A percentile compares a stretch with the other conserved stretches of the same genome.
phyloP scores from a whole-genome alignment of 2,329 filamentous ascomycete genomes.

The Microdochium trichocladiopsis region DNA sequence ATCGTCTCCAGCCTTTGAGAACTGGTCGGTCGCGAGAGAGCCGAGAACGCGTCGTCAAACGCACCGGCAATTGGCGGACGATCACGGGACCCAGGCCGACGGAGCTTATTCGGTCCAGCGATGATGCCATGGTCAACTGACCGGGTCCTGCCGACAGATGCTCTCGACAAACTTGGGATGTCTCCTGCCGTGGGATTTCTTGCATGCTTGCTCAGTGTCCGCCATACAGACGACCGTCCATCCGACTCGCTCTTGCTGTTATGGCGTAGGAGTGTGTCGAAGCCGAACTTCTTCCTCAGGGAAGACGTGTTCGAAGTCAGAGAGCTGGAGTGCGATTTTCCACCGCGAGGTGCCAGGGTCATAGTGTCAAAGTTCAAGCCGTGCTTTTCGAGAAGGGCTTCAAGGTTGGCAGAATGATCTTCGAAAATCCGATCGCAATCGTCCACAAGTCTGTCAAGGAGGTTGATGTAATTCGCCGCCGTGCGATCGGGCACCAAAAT shows the following conservation, averaged over 20 bases:
- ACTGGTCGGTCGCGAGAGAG: conserved; percentile 42
- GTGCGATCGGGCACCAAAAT: conserved; percentile 72
- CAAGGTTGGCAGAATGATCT: conserved; percentile 26
- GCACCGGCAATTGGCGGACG: conserved; percentile 54
- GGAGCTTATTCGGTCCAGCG: conserved; percentile 38
- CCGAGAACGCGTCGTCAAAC: conserved; percentile 43
- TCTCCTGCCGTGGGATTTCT: conserved; percentile 54
- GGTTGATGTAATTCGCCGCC: conserved; percentile 76
- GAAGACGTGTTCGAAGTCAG: conserved; percentile 83
- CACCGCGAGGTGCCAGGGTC: conserved; percentile 49
- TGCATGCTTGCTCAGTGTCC: conserved; percentile 79
- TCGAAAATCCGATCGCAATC: conserved; percentile 88
- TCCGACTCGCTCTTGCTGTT: conserved; percentile 69
- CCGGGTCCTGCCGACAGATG: conserved; percentile 60
- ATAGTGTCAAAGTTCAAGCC: conserved; percentile 45
- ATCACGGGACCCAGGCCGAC: conserved; percentile 50
- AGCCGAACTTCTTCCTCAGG: conserved; percentile 74
- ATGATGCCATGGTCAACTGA: conserved; percentile 65
- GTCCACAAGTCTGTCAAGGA: conserved; percentile 82
- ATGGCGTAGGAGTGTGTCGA: conserved; percentile 68
- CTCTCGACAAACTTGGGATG: conserved; percentile 58
- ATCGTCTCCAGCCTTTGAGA: conserved; percentile 54
- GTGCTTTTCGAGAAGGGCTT: not conserved
- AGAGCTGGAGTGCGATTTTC: conserved; percentile 63
- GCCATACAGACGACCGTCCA: conserved; percentile 70